These are phyloP conservation scores for Candida silvicultrix DNA, from an alignment of 805 yeast genomes.

Conservation along the genomic window DNA sequence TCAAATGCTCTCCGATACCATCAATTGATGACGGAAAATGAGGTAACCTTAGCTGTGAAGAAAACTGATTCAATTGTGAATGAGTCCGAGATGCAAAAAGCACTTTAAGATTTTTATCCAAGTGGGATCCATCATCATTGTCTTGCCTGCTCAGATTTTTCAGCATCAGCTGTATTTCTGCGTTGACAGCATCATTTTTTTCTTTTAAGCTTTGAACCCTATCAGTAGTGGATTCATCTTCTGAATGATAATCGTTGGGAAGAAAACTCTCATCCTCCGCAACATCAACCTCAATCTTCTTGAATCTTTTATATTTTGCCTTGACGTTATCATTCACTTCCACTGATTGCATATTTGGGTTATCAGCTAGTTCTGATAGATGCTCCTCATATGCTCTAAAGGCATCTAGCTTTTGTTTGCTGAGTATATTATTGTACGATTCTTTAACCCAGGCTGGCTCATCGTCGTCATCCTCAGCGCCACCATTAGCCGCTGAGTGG, in stretches of 20 bases:
- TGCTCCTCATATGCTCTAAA: slow-evolving; percentile 29
- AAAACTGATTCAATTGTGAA: slow-evolving; percentile 79
- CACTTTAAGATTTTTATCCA: slow-evolving; percentile 39
- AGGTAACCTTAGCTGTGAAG: slow-evolving; percentile 61
- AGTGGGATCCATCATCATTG: slow-evolving; percentile 13
- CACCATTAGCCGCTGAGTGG: slow-evolving; percentile 16
- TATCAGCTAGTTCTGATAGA: slow-evolving; percentile 23
- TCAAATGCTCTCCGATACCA: slow-evolving; percentile 43
- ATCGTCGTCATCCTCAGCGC: slow-evolving; percentile 38
- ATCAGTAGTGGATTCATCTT: slow-evolving; percentile 15
- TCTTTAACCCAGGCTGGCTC: slow-evolving; percentile 69
- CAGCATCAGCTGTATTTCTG: slow-evolving; percentile 45
- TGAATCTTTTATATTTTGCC: slow-evolving; percentile 14
- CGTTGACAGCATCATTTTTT: slow-evolving; percentile 28
- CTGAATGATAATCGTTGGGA: slow-evolving; percentile 33
- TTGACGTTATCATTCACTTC: slow-evolving; percentile 4
- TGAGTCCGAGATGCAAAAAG: slow-evolving; percentile 84
- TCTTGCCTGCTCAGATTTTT: slow-evolving; percentile 30
- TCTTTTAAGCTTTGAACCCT: slow-evolving; percentile 10
- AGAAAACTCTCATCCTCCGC: slow-evolving; percentile 32
- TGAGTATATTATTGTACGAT: slow-evolving; percentile 25
- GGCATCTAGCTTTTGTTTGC: slow-evolving; percentile 18
- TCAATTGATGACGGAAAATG: slow-evolving; percentile 55
- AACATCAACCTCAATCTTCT: slow-evolving; percentile 21
- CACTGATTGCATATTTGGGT: slow-evolving; percentile 5